Percentiles rank a stretch among this genome's conserved stretches.
Evolutionary conservation across 2,329 filamentous ascomycete species (phyloP).

Genomic region (Chalaropsis thielavioides): DNA sequence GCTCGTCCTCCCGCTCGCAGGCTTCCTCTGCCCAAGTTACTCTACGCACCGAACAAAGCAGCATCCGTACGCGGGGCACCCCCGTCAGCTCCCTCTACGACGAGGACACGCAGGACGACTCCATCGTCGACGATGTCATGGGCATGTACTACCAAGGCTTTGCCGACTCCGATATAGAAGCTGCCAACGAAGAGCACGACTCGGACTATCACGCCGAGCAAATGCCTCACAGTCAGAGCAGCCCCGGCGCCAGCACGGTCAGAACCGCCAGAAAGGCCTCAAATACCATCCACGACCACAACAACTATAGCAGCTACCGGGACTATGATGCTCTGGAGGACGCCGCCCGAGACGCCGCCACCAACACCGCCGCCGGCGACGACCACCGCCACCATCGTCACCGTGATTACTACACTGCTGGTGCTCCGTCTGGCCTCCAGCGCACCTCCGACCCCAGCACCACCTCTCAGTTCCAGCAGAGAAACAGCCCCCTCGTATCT

Average conservation of each 20-base stretch:
- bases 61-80: slow-evolving; percentile 64
- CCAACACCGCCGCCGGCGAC: not conserved
- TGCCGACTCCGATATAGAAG: slow-evolving; percentile 27
- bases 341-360: no score
- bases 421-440: not conserved
- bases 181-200: slow-evolving; percentile 24
- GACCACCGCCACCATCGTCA: not conserved
- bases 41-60: slow-evolving; percentile 65
- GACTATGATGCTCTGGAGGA: not conserved
- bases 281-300: slow-evolving; percentile 3
- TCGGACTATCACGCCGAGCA: slow-evolving; percentile 17
- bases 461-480: no score
- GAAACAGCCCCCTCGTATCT: not conserved
- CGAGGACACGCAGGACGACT: slow-evolving; percentile 37
- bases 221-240: not conserved
- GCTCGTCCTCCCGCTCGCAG: slow-evolving; percentile 44
- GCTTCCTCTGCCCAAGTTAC: slow-evolving; percentile 44
- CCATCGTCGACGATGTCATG: slow-evolving; percentile 54
- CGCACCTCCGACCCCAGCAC: no score
- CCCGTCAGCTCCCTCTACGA: slow-evolving; percentile 49
- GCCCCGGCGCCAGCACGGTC: not conserved
- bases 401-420: not conserved
- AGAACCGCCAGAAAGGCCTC: not conserved
- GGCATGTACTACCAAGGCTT: slow-evolving; percentile 55
- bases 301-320: not conserved